Evolutionary conservation across 257 asterid species (phyloP).

Genomic region (Rehmannia glutinosa): DNA sequence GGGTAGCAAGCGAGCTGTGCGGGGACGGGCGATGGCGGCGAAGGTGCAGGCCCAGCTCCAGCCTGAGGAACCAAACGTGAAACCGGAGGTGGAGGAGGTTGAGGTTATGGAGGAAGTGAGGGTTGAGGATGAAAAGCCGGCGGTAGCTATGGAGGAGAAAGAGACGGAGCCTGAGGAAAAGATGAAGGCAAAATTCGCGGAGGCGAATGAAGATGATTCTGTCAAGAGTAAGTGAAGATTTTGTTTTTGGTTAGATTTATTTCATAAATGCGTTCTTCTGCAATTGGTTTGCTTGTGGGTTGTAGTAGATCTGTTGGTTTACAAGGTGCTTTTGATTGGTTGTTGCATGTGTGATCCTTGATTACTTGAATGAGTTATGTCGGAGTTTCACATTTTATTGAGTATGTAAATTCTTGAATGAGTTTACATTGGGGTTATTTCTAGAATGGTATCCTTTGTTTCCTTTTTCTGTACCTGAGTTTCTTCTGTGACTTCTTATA

Average conservation of each 20-base stretch:
- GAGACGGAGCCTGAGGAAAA: conserved; percentile 25
- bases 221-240: conserved; percentile 29
- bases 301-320: background rate
- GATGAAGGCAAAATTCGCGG: conserved; percentile 16
- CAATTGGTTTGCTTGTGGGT: background rate
- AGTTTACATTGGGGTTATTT: background rate
- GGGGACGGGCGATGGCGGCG: conserved; percentile 39
- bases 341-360: background rate
- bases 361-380: background rate
- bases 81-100: conserved; percentile 34
- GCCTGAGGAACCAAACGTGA: conserved; percentile 29
- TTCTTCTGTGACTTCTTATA: background rate
- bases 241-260: background rate
- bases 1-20: conserved; percentile 56
- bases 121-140: conserved; percentile 26
- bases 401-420: background rate
- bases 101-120: conserved; percentile 13
- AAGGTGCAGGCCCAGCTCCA: conserved; percentile 21
- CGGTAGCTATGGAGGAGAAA: conserved; percentile 18
- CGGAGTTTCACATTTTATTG: background rate
- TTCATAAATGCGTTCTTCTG: background rate
- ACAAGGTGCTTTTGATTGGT: background rate
- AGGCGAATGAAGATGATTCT: conserved; percentile 16
- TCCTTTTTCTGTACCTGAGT: background rate
- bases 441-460: background rate